Base-by-base conservation (phyloP, 2,329 filamentous ascomycete genomes). In the Penicillium sclerotigenum region DNA sequence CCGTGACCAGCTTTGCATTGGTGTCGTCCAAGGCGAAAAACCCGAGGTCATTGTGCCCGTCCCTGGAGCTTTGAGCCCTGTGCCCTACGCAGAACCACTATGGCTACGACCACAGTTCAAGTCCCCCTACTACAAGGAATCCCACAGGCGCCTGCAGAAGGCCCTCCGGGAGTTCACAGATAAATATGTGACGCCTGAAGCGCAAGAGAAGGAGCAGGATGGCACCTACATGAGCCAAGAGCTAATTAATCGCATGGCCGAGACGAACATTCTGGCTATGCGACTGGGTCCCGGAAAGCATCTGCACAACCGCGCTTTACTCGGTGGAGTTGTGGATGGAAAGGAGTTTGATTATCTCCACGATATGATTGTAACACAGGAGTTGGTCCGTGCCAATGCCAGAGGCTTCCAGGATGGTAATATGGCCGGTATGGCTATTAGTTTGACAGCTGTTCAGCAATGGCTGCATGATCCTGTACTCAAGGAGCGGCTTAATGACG, bases 271-370 rank as follows among this genome's bases (percentile, higher is more conserved):
- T 41, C 75, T 94, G 43, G 90, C 90, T 65, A 93, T 94, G 89
- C 85, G 90, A 14, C 76, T 95, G 45, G 90, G 90, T 0, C 91
- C 91, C 0, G 91, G 90, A 13, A 89, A 89, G 75, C 90, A 95
- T 73, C 75, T 95, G 50, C 84, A 91, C 67, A 88, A 88, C 20
- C 81, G 87, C 33, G 79, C 81, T 16, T 75, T 95, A 37, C 75
- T 93, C 52, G 82, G 81, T 57, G 89, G 89, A 42, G 87, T 80
- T 16, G 81, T 91, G 52, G 83, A 89, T 68, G 88, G 88, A 48
- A 85, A 91, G 72, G 87, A 92, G 59, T 95, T 92, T 65, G 90
- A 95, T 72, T 92, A 91, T 74, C 90, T 95, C 75, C 90, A 94
- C 72, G 90, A 94, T 71, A 71, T 94, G 70, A 84, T 95, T 61